These are phyloP conservation scores for Yamadazyma sp. DNA, from an alignment of 805 yeast species.

Conservation along the genomic window DNA sequence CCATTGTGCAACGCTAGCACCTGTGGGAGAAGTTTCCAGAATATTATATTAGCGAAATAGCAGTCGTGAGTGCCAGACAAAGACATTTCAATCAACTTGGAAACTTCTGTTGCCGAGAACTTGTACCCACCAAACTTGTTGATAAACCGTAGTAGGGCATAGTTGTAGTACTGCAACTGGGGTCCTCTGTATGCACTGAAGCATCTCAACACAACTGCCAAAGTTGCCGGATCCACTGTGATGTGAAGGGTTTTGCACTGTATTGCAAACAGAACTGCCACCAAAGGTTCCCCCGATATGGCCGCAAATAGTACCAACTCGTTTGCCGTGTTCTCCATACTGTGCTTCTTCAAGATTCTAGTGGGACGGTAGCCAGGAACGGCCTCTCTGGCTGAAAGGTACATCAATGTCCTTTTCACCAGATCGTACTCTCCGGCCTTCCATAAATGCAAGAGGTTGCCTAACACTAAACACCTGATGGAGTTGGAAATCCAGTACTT, in stretches of 20 bases:
- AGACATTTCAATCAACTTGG: neutral
- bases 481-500: conserved; percentile 17
- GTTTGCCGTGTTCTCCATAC: conserved; percentile 5
- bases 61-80: neutral
- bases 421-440: conserved; percentile 11
- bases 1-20: too few species aligned
- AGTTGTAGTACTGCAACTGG: conserved; percentile 13
- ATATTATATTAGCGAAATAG: conserved; percentile 12
- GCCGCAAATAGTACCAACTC: conserved; percentile 19
- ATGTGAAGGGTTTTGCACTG: conserved; percentile 11
- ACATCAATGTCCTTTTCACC: conserved; percentile 12
- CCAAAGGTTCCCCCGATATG: conserved; percentile 22
- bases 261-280: conserved; percentile 22
- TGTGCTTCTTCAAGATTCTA: too few species aligned
- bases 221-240: neutral
- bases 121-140: conserved; percentile 5
- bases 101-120: conserved; percentile 6
- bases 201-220: conserved; percentile 12
- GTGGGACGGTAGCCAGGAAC: neutral
- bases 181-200: conserved; percentile 14
- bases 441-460: conserved; percentile 18
- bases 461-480: conserved; percentile 19
- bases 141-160: conserved; percentile 14
- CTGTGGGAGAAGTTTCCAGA: conserved; percentile 4
- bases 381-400: neutral